Percentiles rank a stretch among this genome's conserved stretches.
These are phyloP conservation scores for Aspergillus carlsbadensis DNA, from an alignment of 495 filamentous ascomycete species.

Conservation along the genomic window DNA sequence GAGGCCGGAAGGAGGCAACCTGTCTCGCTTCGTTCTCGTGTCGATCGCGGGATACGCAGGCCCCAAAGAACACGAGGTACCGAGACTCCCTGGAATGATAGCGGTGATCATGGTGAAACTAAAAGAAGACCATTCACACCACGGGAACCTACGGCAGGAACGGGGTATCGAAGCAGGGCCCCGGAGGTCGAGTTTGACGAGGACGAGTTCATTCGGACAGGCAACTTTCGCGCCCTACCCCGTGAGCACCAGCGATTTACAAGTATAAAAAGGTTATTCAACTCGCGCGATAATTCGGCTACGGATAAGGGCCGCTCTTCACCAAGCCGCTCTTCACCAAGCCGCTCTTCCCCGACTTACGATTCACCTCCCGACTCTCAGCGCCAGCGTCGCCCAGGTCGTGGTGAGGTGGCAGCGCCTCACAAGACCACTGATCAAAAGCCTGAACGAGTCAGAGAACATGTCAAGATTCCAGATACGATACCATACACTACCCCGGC, in stretches of 20 bases:
- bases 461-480: constrained; percentile 49
- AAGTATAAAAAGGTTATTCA: neutral
- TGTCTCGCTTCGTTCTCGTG: too few relatives aligned
- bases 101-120: neutral
- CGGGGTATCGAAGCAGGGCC: neutral
- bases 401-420: neutral
- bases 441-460: constrained; percentile 40
- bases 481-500: constrained; percentile 82
- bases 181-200: constrained; percentile 25
- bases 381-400: neutral
- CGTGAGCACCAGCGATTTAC: constrained; percentile 25
- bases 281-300: neutral
- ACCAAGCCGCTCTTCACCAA: neutral
- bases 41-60: too few relatives aligned
- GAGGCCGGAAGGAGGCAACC: too few relatives aligned
- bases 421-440: neutral
- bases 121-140: neutral
- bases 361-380: neutral
- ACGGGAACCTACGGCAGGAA: too few relatives aligned
- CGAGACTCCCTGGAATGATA: neutral
- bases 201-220: constrained; percentile 35
- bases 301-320: neutral
- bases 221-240: constrained; percentile 31
- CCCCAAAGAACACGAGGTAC: too few relatives aligned
- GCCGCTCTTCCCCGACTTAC: neutral